Percentiles rank a stretch among this genome's conserved stretches.
phyloP scores from a whole-genome alignment of 2,329 filamentous ascomycete species.

The Trichophyton simii region DNA sequence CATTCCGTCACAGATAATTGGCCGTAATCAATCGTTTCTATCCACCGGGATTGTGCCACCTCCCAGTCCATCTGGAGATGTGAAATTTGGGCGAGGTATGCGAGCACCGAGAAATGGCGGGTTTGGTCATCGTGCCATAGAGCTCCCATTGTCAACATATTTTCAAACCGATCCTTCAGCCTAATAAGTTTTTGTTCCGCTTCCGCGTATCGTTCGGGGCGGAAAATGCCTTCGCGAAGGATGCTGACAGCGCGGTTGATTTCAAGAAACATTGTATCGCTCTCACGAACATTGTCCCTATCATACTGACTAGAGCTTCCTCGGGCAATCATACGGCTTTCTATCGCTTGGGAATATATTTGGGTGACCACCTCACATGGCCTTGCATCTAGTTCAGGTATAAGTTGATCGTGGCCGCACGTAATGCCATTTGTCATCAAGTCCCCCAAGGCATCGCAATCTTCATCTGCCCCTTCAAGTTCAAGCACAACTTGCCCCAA shows the following conservation, averaged over 20 bases:
- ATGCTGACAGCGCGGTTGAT: slow-evolving; percentile 6
- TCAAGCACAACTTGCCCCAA: slow-evolving; percentile 5
- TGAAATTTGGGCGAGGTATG: slow-evolving; percentile 6
- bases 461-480: slow-evolving; percentile 3
- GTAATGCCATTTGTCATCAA: neutral
- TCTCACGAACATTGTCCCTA: slow-evolving; percentile 4
- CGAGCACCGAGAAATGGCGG: slow-evolving; percentile 5
- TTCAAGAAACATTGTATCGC: slow-evolving; percentile 7
- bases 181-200: neutral
- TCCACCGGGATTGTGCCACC: slow-evolving; percentile 2
- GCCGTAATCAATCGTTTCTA: slow-evolving; percentile 5
- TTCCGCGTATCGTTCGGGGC: neutral
- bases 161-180: slow-evolving; percentile 4
- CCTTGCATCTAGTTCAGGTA: neutral
- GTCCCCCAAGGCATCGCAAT: neutral
- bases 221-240: slow-evolving; percentile 4
- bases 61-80: slow-evolving; percentile 4
- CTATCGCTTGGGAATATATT: slow-evolving; percentile 4
- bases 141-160: neutral
- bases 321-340: slow-evolving; percentile 3
- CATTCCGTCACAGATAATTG: neutral
- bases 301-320: neutral
- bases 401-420: neutral
- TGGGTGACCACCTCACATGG: slow-evolving; percentile 3
- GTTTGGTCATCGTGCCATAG: slow-evolving; percentile 7